These are phyloP conservation scores for Leavenworthia alabamica DNA, from an alignment of 345 rosid species.

Conservation along the genomic window DNA sequence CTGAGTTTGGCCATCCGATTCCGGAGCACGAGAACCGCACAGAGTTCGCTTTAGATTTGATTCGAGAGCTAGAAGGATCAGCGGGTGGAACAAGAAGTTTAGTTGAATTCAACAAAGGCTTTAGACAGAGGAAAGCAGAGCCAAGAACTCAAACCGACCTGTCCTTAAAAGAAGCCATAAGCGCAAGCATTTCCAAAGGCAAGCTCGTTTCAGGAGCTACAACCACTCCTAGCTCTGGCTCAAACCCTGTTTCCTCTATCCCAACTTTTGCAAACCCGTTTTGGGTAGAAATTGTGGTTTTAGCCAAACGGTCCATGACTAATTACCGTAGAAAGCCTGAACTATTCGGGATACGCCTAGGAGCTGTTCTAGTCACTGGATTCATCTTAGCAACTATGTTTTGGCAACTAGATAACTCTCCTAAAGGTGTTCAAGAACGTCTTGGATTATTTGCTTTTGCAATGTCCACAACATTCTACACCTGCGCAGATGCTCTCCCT, in stretches of 20 bases:
- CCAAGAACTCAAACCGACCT: conserved; percentile 18
- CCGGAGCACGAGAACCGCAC: conserved; percentile 86
- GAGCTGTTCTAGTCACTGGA: conserved; percentile 39
- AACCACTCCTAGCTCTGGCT: background rate
- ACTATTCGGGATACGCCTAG: conserved; percentile 25
- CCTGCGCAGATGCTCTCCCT: conserved; percentile 44
- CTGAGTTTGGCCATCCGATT: conserved; percentile 77
- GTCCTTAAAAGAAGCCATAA: conserved; percentile 28
- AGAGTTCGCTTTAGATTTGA: conserved; percentile 71
- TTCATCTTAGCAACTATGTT: conserved; percentile 35
- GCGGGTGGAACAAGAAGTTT: conserved; percentile 70
- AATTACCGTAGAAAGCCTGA: conserved; percentile 33
- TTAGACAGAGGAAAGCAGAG: conserved; percentile 27
- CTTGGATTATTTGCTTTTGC: conserved; percentile 44
- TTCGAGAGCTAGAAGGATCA: conserved; percentile 79
- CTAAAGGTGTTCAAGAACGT: conserved; percentile 41
- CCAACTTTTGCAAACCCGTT: conserved; percentile 33
- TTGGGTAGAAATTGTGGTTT: conserved; percentile 22
- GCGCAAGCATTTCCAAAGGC: conserved; percentile 30
- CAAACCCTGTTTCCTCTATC: conserved; percentile 16
- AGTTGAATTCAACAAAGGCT: conserved; percentile 58
- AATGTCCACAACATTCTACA: conserved; percentile 42
- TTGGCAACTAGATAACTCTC: conserved; percentile 33
- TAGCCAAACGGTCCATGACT: conserved; percentile 37
- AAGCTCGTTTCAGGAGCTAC: conserved; percentile 32